Percentiles rank a stretch among this genome's conserved stretches.
These are phyloP conservation scores for Phaseolus coccineus DNA, from an alignment of 331 rosid species.

Conservation along the genomic window DNA sequence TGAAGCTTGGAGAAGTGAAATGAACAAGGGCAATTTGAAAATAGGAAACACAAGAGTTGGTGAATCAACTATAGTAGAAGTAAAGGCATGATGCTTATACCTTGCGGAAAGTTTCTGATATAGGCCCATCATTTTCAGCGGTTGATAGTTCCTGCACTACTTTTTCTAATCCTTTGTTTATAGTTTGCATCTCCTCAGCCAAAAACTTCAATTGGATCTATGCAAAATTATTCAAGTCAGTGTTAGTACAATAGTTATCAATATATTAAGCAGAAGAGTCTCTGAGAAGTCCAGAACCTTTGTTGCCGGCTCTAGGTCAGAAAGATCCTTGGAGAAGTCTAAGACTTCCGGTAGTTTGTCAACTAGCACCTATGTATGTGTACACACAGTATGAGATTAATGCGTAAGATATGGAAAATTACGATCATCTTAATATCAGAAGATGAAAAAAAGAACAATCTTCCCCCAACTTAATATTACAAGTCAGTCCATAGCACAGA, in stretches of 20 bases:
- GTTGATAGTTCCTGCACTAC: constrained; percentile 80
- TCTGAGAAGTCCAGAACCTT: constrained; percentile 55
- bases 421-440: constrained; percentile 19
- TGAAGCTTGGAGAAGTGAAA: constrained; percentile 15
- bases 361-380: constrained; percentile 64
- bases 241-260: constrained; percentile 18
- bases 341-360: constrained; percentile 86
- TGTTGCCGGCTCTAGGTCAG: constrained; percentile 60
- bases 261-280: constrained; percentile 38
- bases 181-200: constrained; percentile 98
- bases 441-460: constrained; percentile 16
- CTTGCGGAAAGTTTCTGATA: constrained; percentile 76
- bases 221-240: constrained; percentile 44
- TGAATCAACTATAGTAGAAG: constrained; percentile 55
- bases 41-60: neutral
- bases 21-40: constrained; percentile 16
- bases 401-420: constrained; percentile 32
- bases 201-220: constrained; percentile 85
- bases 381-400: constrained; percentile 36
- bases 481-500: constrained; percentile 15
- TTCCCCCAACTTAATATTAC: constrained; percentile 19
- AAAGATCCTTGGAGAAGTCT: constrained; percentile 77
- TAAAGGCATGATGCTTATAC: constrained; percentile 46
- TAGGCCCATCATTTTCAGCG: constrained; percentile 86
- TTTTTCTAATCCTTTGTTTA: constrained; percentile 94